Conservation (phyloP, 1,284 basidiomycete genomes). For the Rhodotorula glutinis region DNA sequence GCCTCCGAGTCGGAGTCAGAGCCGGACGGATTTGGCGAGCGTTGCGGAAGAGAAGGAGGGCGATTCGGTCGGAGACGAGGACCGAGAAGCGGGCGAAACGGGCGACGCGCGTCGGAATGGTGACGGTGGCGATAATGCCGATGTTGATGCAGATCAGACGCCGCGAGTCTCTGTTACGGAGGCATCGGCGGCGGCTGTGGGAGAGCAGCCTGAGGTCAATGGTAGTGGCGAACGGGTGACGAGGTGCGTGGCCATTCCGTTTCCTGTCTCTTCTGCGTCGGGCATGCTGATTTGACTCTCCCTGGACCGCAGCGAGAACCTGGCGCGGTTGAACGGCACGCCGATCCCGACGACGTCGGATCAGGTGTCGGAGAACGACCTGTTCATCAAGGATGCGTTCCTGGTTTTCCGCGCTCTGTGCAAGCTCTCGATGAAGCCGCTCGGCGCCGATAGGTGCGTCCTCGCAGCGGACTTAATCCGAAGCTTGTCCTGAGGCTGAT, state of each 20-base stretch:
- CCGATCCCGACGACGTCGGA: not conserved
- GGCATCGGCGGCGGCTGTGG: not conserved
- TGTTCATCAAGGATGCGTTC: conserved; percentile 88
- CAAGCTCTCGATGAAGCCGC: conserved; percentile 95
- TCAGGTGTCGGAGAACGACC: conserved; percentile 41
- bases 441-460: conserved; percentile 64
- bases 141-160: conserved; percentile 2
- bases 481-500: no score
- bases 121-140: no score
- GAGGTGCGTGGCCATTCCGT: conserved; percentile 14
- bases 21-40: conserved; percentile 29
- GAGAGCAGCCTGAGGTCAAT: not conserved
- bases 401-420: conserved; percentile 91
- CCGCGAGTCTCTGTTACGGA: conserved; percentile 18
- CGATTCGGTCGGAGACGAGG: not conserved
- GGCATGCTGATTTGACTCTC: no score
- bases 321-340: conserved; percentile 26
- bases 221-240: conserved; percentile 25
- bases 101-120: no score
- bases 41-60: conserved; percentile 15
- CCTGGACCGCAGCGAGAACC: conserved; percentile 10
- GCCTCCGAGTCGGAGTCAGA: conserved; percentile 17
- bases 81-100: no score
- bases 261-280: not conserved
- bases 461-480: no score